These are phyloP conservation scores for Auriscalpium microsporum DNA, from an alignment of 768 basidiomycete genomes.

Conservation along the genomic window DNA sequence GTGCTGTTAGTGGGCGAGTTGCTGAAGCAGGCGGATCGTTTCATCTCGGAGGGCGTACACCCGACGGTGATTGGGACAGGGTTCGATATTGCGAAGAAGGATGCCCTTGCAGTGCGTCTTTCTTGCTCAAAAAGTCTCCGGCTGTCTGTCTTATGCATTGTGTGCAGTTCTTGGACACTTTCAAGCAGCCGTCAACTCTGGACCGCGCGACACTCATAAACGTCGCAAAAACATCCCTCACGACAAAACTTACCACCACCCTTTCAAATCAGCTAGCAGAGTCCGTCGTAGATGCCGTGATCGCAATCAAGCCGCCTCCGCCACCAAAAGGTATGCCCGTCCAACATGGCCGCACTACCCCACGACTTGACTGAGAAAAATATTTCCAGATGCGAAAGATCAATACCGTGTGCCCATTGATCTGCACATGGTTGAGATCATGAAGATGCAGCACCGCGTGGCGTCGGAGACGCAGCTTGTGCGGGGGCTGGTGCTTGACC, in stretches of 20 bases:
- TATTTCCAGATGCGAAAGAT: constrained; percentile 43
- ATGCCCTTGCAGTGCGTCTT: constrained; percentile 66
- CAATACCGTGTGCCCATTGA: constrained; percentile 87
- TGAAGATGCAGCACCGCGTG: constrained; percentile 99
- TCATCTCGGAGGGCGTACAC: constrained; percentile 96
- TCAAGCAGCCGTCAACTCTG: constrained; percentile 68
- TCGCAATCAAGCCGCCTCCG: constrained; percentile 70
- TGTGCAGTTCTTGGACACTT: constrained; percentile 81
- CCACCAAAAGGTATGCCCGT: constrained; percentile 45
- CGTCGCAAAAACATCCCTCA: constrained; percentile 90
- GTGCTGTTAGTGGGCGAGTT: constrained; percentile 93
- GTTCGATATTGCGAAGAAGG: constrained; percentile 97
- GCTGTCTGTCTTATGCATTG: constrained; percentile 16
- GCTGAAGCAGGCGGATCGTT: constrained; percentile 95
- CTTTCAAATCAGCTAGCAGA: constrained; percentile 85
- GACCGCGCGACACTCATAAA: constrained; percentile 89
- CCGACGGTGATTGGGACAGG: constrained; percentile 93
- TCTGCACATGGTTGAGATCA: constrained; percentile 98
- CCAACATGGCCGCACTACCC: constrained; percentile 15
- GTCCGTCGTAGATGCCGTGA: constrained; percentile 92
- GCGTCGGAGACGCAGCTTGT: constrained; percentile 96
- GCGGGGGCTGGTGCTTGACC: constrained; percentile 93
- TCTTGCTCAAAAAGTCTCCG: constrained; percentile 6
- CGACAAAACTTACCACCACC: constrained; percentile 79
- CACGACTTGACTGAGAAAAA: neutral